Conservation (phyloP, 805 yeast species). For the Brettanomyces bruxellensis region DNA sequence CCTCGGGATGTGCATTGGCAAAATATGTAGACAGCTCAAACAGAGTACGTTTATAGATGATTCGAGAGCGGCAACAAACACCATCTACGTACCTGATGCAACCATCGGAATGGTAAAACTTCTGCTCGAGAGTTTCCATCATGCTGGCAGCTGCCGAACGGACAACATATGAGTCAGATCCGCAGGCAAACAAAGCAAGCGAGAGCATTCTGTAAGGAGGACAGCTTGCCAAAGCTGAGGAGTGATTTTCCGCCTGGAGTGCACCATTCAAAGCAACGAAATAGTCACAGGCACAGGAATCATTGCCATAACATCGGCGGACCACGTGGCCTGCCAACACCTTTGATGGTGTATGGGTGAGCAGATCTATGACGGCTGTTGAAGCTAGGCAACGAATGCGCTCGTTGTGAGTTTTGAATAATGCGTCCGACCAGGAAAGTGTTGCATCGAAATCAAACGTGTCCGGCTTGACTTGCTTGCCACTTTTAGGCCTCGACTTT, state of each 20-base stretch:
- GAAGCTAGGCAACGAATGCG: conserved; percentile 55
- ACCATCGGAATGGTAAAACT: conserved; percentile 43
- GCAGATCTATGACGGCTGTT: conserved; percentile 59
- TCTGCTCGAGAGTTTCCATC: conserved; percentile 56
- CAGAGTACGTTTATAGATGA: conserved; percentile 80
- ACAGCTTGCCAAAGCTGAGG: background rate
- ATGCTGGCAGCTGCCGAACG: conserved; percentile 66
- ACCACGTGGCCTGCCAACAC: conserved; percentile 47
- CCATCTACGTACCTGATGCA: conserved; percentile 58
- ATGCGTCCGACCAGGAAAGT: conserved; percentile 72
- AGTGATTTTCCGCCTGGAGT: conserved; percentile 39
- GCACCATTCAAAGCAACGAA: conserved; percentile 66
- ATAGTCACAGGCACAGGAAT: conserved; percentile 54
- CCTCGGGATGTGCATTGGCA: conserved; percentile 53
- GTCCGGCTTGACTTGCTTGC: conserved; percentile 18
- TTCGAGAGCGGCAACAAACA: conserved; percentile 64
- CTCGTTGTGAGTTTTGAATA: conserved; percentile 52
- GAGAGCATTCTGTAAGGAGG: conserved; percentile 63
- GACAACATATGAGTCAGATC: conserved; percentile 59
- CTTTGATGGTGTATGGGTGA: conserved; percentile 41
- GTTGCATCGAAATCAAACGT: conserved; percentile 66
- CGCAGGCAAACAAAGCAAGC: conserved; percentile 68
- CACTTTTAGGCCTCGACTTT: background rate
- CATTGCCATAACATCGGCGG: conserved; percentile 58
- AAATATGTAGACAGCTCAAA: conserved; percentile 69